Percentiles rank a stretch among this genome's conserved stretches.
Conservation (phyloP, 1,284 basidiomycete species). For the Tilletia walkeri region DNA sequence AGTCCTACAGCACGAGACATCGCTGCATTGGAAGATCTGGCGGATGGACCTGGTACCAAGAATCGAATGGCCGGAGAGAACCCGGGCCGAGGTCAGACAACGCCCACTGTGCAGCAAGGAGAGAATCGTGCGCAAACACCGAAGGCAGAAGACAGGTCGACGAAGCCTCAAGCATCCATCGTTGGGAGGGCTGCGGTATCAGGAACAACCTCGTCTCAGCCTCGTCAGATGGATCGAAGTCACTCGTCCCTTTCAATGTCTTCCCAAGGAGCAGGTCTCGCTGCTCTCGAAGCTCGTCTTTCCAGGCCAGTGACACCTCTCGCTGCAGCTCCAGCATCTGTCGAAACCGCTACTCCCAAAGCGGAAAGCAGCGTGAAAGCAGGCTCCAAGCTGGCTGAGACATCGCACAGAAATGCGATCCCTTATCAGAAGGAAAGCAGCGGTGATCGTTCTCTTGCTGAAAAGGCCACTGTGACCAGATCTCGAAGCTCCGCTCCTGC, state of each 20-base stretch:
- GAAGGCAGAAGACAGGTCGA: not conserved
- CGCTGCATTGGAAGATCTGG: conserved; percentile 6
- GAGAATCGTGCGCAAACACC: not conserved
- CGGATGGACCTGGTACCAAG: not conserved
- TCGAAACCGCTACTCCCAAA: too few relatives aligned
- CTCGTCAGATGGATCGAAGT: not conserved
- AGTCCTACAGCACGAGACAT: not conserved
- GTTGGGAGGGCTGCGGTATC: too few relatives aligned
- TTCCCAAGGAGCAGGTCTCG: not conserved
- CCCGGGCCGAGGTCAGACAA: too few relatives aligned
- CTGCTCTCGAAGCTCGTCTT: not conserved
- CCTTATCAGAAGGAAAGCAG: not conserved
- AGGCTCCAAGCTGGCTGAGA: not conserved
- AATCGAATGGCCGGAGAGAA: too few relatives aligned
- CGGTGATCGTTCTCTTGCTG: too few relatives aligned
- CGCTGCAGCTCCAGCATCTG: too few relatives aligned
- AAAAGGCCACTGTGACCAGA: not conserved
- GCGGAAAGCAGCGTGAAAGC: too few relatives aligned
- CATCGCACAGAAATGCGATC: not conserved
- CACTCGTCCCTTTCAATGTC: not conserved
- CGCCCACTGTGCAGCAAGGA: not conserved
- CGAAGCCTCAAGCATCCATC: too few relatives aligned
- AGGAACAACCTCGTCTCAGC: too few relatives aligned
- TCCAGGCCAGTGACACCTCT: not conserved
- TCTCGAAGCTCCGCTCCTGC: not conserved